Evolutionary conservation across 345 rosid genomes (phyloP).

Genomic region (Anacardium occidentale): DNA sequence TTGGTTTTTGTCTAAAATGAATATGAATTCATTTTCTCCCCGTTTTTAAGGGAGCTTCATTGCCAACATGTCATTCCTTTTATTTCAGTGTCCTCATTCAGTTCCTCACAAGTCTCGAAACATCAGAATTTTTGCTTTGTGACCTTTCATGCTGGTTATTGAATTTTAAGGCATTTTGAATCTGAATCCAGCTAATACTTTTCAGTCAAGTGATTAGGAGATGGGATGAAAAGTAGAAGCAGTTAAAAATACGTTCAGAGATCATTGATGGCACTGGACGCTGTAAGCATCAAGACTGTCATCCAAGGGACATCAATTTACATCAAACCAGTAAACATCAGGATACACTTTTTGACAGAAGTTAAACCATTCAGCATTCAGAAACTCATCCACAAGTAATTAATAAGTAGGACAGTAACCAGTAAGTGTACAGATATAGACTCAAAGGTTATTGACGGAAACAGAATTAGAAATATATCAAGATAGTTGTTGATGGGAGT

Average conservation of each 20-base stretch:
- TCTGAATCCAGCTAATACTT: constrained; percentile 7
- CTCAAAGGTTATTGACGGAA: constrained; percentile 17
- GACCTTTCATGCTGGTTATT: neutral
- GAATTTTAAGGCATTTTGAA: neutral
- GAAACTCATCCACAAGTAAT: constrained; percentile 1
- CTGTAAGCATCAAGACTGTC: constrained; percentile 17
- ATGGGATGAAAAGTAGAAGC: constrained; percentile 19
- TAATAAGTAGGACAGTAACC: constrained; percentile 12
- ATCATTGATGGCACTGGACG: constrained; percentile 9
- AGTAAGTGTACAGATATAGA: neutral
- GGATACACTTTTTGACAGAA: neutral
- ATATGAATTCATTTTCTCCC: neutral
- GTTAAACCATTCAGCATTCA: constrained; percentile 16
- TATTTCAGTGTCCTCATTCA: neutral
- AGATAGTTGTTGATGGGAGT: constrained; percentile 12
- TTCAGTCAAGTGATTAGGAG: constrained; percentile 44
- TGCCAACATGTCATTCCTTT: neutral
- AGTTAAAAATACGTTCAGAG: constrained; percentile 5
- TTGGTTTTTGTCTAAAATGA: too few relatives aligned
- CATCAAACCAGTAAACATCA: neutral
- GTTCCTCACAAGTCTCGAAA: neutral
- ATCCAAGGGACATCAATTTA: neutral
- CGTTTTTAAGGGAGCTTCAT: neutral
- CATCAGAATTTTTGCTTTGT: neutral
- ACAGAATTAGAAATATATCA: constrained; percentile 15